Evolutionary conservation across 2,329 filamentous ascomycete genomes (phyloP).

Genomic region (Xylariales sp.): DNA sequence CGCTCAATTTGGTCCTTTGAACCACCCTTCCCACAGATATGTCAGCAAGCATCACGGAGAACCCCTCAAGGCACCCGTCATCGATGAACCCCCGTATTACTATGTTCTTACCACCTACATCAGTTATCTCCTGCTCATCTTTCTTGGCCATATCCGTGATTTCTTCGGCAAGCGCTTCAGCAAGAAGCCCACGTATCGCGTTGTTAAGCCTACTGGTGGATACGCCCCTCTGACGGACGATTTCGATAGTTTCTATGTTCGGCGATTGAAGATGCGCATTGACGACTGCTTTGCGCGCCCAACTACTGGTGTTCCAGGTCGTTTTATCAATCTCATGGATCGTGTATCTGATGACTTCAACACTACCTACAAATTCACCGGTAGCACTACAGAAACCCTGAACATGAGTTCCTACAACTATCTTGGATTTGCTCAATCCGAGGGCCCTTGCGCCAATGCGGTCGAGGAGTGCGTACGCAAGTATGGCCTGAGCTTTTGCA

Average conservation of each 20-base stretch:
- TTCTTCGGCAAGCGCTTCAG: constrained; percentile 97
- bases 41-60: constrained; percentile 82
- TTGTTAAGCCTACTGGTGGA: constrained; percentile 77
- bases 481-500: constrained; percentile 79
- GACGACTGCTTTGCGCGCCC: constrained; percentile 96
- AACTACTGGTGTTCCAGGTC: constrained; percentile 87
- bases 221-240: constrained; percentile 96
- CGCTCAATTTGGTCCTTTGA: constrained; percentile 86
- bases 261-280: constrained; percentile 86
- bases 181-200: constrained; percentile 74
- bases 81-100: constrained; percentile 96
- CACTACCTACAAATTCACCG: constrained; percentile 80
- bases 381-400: constrained; percentile 87
- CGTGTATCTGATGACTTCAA: constrained; percentile 91
- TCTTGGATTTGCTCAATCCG: constrained; percentile 94
- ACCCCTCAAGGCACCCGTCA: constrained; percentile 75
- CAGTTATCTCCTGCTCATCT: constrained; percentile 92
- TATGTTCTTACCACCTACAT: constrained; percentile 97
- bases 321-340: constrained; percentile 90
- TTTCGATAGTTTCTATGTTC: constrained; percentile 97
- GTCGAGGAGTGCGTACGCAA: constrained; percentile 82
- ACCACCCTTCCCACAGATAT: constrained; percentile 78
- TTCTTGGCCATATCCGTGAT: constrained; percentile 91
- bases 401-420: constrained; percentile 99
- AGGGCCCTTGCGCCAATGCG: constrained; percentile 91